Evolutionary conservation across 2,329 filamentous ascomycete species (phyloP).

Genomic region (Zalaria obscura): DNA sequence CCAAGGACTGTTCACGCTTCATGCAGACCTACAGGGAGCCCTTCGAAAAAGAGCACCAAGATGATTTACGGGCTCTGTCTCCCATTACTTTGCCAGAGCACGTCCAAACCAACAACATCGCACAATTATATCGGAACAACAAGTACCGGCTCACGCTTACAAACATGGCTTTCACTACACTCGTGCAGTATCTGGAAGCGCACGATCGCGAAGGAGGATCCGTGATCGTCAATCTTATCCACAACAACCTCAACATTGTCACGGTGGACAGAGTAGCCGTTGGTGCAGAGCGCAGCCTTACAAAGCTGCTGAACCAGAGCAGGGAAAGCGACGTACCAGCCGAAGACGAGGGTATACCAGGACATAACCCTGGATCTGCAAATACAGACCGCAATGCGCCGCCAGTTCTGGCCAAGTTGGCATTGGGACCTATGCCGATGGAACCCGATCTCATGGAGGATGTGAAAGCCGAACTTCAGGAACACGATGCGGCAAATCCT

Average conservation of each 20-base stretch:
- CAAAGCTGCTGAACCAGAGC: conserved; percentile 41
- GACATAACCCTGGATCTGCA: conserved; percentile 50
- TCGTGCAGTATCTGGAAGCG: conserved; percentile 82
- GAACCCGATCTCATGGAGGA: conserved; percentile 73
- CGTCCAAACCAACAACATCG: conserved; percentile 59
- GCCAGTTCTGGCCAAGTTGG: conserved; percentile 46
- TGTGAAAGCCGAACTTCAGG: conserved; percentile 71
- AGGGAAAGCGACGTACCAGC: conserved; percentile 43
- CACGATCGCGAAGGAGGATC: conserved; percentile 69
- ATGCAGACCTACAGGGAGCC: conserved; percentile 51
- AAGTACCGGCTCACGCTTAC: conserved; percentile 88
- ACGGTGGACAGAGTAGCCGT: conserved; percentile 41
- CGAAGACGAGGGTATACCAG: conserved; percentile 56
- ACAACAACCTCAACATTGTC: conserved; percentile 43
- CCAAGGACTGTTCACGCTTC: conserved; percentile 59
- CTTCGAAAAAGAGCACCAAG: conserved; percentile 65
- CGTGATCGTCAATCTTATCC: conserved; percentile 61
- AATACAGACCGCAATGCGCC: conserved; percentile 45
- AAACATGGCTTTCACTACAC: conserved; percentile 63
- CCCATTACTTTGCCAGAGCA: conserved; percentile 66
- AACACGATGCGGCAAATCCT: conserved; percentile 67
- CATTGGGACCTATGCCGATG: conserved; percentile 70
- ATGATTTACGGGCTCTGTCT: conserved; percentile 65
- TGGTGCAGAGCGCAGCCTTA: conserved; percentile 44
- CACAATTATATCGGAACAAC: conserved; percentile 69